Evolutionary conservation across 768 basidiomycete genomes (phyloP).

Genomic region (Infundibulicybe gibba): DNA sequence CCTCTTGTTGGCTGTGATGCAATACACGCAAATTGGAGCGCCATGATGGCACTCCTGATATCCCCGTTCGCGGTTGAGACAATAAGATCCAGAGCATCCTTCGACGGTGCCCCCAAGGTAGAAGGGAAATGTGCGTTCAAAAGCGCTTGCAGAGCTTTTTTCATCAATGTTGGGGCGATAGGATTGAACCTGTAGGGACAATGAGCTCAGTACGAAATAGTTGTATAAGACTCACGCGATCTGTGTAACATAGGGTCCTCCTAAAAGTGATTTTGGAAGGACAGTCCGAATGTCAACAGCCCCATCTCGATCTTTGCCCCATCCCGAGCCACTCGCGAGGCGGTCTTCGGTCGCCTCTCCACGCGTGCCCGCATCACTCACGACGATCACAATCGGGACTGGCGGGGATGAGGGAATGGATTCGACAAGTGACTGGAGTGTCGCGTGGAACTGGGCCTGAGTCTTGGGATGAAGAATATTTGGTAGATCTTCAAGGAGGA

Average conservation of each 20-base stretch:
- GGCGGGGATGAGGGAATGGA: constrained; percentile 28
- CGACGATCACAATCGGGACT: constrained; percentile 74
- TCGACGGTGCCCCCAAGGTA: constrained; percentile 36
- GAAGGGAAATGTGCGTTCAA: constrained; percentile 44
- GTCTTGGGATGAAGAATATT: constrained; percentile 78
- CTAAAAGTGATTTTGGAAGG: constrained; percentile 57
- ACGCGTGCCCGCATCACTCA: constrained; percentile 80
- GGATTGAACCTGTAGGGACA: constrained; percentile 73
- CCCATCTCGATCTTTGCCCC: constrained; percentile 41
- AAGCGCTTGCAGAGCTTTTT: constrained; percentile 68
- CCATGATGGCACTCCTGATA: constrained; percentile 91
- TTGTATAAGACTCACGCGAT: constrained; percentile 55
- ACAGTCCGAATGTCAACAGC: constrained; percentile 22
- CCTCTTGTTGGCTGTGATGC: constrained; percentile 28
- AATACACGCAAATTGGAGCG: constrained; percentile 80
- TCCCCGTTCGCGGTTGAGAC: constrained; percentile 85
- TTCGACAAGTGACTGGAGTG: constrained; percentile 54
- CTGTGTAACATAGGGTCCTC: constrained; percentile 74
- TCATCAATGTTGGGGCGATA: constrained; percentile 83
- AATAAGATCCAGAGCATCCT: constrained; percentile 70
- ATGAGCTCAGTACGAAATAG: constrained; percentile 1
- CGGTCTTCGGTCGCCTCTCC: constrained; percentile 60
- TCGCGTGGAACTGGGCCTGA: constrained; percentile 67
- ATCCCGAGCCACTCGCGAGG: constrained; percentile 33
- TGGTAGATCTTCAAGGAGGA: constrained; percentile 88